Evolutionary conservation across 1,139 yeast genomes (phyloP).

Genomic region (Saccharomyces hybrid): DNA sequence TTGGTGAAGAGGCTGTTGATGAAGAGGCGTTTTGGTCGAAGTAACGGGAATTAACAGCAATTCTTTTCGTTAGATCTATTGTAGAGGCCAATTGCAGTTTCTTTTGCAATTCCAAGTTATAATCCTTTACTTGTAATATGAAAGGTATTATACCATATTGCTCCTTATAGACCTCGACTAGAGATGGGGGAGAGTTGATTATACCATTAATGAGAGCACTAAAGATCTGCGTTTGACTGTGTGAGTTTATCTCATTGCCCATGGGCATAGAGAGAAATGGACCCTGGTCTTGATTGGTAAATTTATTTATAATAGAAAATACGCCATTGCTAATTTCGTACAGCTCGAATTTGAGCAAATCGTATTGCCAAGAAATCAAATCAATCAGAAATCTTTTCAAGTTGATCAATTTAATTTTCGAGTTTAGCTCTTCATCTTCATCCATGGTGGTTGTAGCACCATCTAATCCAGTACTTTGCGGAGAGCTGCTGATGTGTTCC

Average conservation of each 20-base stretch:
- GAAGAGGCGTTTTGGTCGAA: constrained; percentile 8
- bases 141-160: constrained; percentile 23
- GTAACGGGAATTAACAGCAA: constrained; percentile 14
- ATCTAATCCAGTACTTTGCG: constrained; percentile 2
- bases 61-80: constrained; percentile 21
- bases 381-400: constrained; percentile 30
- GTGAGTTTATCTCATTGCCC: constrained; percentile 16
- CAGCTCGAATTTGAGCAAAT: constrained; percentile 26
- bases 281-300: constrained; percentile 31
- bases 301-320: constrained; percentile 28
- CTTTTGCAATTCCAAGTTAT: constrained; percentile 22
- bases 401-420: constrained; percentile 29
- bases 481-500: constrained; percentile 7
- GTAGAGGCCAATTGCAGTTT: constrained; percentile 24
- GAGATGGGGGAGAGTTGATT: constrained; percentile 21
- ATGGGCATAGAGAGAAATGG: constrained; percentile 28
- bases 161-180: constrained; percentile 25
- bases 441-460: constrained; percentile 15
- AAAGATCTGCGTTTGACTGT: constrained; percentile 20
- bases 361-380: constrained; percentile 29
- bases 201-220: constrained; percentile 25
- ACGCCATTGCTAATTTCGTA: constrained; percentile 28
- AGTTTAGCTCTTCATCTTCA: constrained; percentile 26
- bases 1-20: constrained; percentile 16
- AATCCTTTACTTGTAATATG: constrained; percentile 21